Evolutionary conservation across 257 asterid genomes (phyloP).

Genomic region (Dorcoceras hygrometricum): DNA sequence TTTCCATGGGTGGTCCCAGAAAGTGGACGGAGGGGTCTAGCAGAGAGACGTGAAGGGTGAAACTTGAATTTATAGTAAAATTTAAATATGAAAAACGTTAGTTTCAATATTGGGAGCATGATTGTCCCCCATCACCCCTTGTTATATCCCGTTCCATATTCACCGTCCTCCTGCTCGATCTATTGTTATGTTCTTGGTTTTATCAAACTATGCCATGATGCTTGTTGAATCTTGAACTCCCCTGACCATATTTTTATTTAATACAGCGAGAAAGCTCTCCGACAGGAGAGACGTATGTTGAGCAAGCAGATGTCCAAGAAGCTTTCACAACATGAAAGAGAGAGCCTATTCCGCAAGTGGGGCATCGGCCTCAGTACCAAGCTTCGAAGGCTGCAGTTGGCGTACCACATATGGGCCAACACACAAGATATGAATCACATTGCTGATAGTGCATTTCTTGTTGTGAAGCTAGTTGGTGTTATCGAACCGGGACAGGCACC

Average conservation of each 20-base stretch:
- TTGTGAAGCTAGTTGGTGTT: constrained; percentile 66
- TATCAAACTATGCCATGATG: background rate
- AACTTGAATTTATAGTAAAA: too few relatives aligned
- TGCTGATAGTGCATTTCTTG: constrained; percentile 64
- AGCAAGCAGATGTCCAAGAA: constrained; percentile 72
- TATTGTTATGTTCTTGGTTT: background rate
- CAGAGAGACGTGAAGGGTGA: too few relatives aligned
- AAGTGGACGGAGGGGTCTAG: too few relatives aligned
- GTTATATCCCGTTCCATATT: too few relatives aligned
- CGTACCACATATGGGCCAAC: constrained; percentile 62
- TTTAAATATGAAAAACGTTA: too few relatives aligned
- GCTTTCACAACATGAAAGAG: constrained; percentile 70
- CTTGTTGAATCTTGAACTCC: background rate
- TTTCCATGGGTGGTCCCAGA: background rate
- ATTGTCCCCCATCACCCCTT: too few relatives aligned
- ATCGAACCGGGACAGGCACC: constrained; percentile 56
- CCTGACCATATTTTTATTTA: constrained; percentile 10
- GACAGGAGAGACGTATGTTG: constrained; percentile 66
- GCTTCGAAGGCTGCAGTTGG: constrained; percentile 67
- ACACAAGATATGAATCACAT: constrained; percentile 69
- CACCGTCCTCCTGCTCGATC: background rate
- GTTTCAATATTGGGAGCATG: too few relatives aligned
- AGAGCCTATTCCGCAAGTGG: constrained; percentile 74
- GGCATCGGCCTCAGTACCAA: constrained; percentile 61
- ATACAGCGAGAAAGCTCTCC: constrained; percentile 66